Conservation (phyloP, 2,329 filamentous ascomycete species). For the Gyromitra esculenta region DNA sequence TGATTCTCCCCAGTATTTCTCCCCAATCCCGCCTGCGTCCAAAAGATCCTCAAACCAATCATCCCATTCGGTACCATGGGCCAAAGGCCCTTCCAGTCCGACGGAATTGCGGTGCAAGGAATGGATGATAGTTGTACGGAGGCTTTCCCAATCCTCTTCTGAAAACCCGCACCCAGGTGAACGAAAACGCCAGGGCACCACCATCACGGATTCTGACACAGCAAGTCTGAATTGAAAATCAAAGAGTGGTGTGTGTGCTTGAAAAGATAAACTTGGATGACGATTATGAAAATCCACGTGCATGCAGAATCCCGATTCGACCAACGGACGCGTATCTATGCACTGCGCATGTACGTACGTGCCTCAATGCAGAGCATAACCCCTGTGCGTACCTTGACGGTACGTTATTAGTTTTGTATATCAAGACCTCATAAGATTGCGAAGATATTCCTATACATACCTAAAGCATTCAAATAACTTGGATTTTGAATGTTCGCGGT, state of each 20-base stretch:
- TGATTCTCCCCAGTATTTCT: constrained; percentile 44
- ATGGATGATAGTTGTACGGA: constrained; percentile 43
- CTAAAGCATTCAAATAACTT: constrained; percentile 1
- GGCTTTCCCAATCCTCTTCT: constrained; percentile 47
- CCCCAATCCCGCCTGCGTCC: constrained; percentile 29
- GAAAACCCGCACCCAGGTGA: constrained; percentile 46
- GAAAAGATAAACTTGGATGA: constrained; percentile 25
- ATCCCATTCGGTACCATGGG: constrained; percentile 44
- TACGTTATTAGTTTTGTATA: constrained; percentile 13
- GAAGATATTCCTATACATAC: constrained; percentile 13
- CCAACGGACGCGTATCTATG: constrained; percentile 35
- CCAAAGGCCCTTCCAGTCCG: constrained; percentile 38
- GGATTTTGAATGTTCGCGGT: constrained; percentile 1
- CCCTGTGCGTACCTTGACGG: constrained; percentile 9
- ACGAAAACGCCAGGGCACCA: constrained; percentile 48
- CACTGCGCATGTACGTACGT: constrained; percentile 33
- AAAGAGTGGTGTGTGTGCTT: constrained; percentile 14
- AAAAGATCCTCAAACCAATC: constrained; percentile 46
- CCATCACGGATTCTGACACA: constrained; percentile 33
- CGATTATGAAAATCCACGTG: constrained; percentile 21
- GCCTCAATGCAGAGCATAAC: constrained; percentile 33
- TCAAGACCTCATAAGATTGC: background rate
- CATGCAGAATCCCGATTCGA: constrained; percentile 40
- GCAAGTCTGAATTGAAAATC: constrained; percentile 18
- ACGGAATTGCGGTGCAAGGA: constrained; percentile 35